phyloP scores from a whole-genome alignment of 345 rosid genomes.

The Cochlearia excelsa region DNA sequence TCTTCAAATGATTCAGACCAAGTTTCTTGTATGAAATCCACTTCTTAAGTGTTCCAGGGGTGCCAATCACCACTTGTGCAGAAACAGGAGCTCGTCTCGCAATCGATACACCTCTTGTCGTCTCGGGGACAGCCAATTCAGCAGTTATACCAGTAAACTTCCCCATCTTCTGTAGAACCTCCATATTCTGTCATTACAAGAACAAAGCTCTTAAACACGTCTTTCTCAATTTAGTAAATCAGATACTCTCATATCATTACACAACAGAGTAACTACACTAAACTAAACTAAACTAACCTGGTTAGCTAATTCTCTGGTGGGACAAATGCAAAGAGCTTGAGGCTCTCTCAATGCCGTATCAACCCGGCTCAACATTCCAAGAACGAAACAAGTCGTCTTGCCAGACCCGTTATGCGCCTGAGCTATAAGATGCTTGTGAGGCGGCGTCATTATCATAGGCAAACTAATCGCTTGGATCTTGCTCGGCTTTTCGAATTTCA shows the following conservation, averaged over 20 bases:
- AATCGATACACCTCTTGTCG: slow-evolving; percentile 36
- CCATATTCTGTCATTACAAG: slow-evolving; percentile 59
- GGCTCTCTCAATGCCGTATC: slow-evolving; percentile 55
- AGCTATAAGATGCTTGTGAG: slow-evolving; percentile 75
- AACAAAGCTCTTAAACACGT: no score
- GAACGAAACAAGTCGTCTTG: slow-evolving; percentile 93
- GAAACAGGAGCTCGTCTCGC: slow-evolving; percentile 44
- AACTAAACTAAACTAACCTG: slow-evolving; percentile 47
- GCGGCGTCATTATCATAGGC: slow-evolving; percentile 93
- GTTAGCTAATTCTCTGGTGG: slow-evolving; percentile 86
- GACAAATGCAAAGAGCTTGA: slow-evolving; percentile 95
- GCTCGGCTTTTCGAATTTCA: slow-evolving; percentile 92
- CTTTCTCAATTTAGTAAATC: background rate
- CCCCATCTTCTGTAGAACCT: slow-evolving; percentile 91
- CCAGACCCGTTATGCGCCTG: slow-evolving; percentile 99
- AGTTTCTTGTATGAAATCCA: slow-evolving; percentile 67
- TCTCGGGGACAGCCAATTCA: slow-evolving; percentile 73
- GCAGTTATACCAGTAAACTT: slow-evolving; percentile 76
- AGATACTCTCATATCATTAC: background rate
- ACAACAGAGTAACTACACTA: background rate
- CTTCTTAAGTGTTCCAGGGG: slow-evolving; percentile 89
- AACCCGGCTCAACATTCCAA: slow-evolving; percentile 90
- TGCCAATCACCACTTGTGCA: slow-evolving; percentile 88
- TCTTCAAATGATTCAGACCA: slow-evolving; percentile 47
- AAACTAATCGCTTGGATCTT: slow-evolving; percentile 89